phyloP scores from a whole-genome alignment of 192 early-diverging fungal genomes.

The Coemansia sp. region DNA sequence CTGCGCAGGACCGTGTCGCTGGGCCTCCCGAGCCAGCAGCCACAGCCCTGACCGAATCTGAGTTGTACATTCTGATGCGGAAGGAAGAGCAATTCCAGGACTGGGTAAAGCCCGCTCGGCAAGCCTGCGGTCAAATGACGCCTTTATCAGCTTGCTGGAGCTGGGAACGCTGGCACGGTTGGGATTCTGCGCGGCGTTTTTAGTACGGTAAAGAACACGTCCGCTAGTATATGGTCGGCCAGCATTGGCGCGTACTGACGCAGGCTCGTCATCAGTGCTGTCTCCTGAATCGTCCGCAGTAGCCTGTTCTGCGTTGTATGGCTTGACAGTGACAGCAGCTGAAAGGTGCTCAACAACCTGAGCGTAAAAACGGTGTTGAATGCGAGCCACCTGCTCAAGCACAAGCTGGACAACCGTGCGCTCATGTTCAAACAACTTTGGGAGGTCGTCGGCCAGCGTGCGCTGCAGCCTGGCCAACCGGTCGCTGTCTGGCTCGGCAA shows the following conservation, averaged over 20 bases:
- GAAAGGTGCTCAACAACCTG: constrained; percentile 15
- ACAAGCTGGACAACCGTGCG: constrained; percentile 30
- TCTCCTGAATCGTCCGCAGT: not conserved
- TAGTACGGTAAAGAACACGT: not conserved
- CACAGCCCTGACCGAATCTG: constrained; percentile 35
- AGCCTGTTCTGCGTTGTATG: not conserved
- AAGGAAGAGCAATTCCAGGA: constrained; percentile 13
- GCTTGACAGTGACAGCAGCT: not conserved
- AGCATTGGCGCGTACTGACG: constrained; percentile 1
- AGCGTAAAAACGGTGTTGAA: constrained; percentile 39
- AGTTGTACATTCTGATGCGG: constrained; percentile 23
- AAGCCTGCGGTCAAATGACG: not conserved
- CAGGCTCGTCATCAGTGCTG: not conserved
- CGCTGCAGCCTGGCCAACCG: constrained; percentile 16
- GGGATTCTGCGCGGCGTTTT: not conserved
- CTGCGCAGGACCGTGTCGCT: constrained; percentile 14
- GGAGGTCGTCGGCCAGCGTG: constrained; percentile 35
- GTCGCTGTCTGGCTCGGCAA: constrained; percentile 14
- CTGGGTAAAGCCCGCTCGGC: not conserved
- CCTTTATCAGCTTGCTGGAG: not conserved
- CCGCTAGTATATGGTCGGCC: constrained; percentile 1
- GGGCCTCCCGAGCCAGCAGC: constrained; percentile 32
- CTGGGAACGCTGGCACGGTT: not conserved
- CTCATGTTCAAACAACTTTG: constrained; percentile 49
- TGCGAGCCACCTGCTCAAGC: constrained; percentile 17